Evolutionary conservation across 129 eudicot genomes (phyloP), one percentile per base, ranked within the genome.

Genomic region (Dittrichia graveolens): DNA sequence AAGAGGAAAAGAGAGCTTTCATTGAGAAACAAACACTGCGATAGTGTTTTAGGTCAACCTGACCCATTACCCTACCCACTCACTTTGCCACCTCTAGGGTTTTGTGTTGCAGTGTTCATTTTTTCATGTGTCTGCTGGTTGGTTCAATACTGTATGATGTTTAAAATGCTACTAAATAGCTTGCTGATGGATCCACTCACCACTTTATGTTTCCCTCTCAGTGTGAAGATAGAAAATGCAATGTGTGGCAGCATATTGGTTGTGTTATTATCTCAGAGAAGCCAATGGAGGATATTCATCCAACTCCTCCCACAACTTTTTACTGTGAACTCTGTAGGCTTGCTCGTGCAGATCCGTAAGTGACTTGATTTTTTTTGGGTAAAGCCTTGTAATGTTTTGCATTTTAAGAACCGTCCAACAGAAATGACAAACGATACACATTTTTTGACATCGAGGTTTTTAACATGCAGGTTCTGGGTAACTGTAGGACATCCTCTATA

Each of bases 321-420:
- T 88, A 80, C 67, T 94, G 99, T 84, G 97, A 90, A 86, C 76
- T 90, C 5, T 94, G 99, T 71, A 85, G 99, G 76, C 92, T 94
- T 69, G 75, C 42, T 79, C 93, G 94, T 53, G 96, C 99, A 48
- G 99, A 94, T 73, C 99, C 99, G 99, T 94, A 90, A 84, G 99
- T 86, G 67, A 62, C 77, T 19, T 50, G 4, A 78, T 61, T 76
- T 54, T 1, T 6, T 7, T 37, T 61, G 31, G 31, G 9, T 48
- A 48, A 54, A 31, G 10, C 56, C 18, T 64, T 74, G 40, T 12
- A 24, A 46, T 75, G 9, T 42, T 19, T 34, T 48, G 3, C 31
- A 16, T 61, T 48, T 16, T 49, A 19, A 34, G 37, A 62, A 41
- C 39, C 54, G 67, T 19, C 53, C 8, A 65, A 31, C 55, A 49